Evolutionary conservation across 1,284 basidiomycete genomes (phyloP), one percentile per base, ranked within the genome.

Genomic region (Ustilago hordei): DNA sequence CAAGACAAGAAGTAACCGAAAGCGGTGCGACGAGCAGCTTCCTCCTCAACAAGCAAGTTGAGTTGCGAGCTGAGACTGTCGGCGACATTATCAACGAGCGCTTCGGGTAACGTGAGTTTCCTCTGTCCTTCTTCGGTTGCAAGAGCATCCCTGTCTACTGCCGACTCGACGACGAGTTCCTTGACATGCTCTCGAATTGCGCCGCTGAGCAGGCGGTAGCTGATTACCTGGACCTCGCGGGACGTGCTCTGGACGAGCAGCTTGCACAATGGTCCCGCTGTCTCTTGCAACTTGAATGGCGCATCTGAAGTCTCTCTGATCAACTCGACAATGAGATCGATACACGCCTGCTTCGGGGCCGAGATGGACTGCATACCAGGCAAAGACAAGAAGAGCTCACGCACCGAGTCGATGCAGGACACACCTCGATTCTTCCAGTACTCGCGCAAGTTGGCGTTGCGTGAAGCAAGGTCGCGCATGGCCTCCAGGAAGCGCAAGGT

Each of bases 401-500:
- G 88, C 8, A 95, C 87, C 55, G 91, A 86, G 3, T 87, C 88
- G 53, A 93, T 85, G 13, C 91, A 88, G 0, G 87, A 79, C 19
- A 86, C 84, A 69, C 90, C 89, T 48, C 92, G 89, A 35, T 89
- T 89, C 28, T 90, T 87, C 92, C 94, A 96, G 7, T 74, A 75
- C 32, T 90, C 90, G 38, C 90, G 89, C 28, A 98, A 87, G 0
- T 89, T 85, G 80, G 93, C 93, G 87, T 95, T 97, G 2, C 91
- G 90, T 15, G 87, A 82, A 0, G 90, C 89, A 11, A 95, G 87
- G 60, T 94, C 92, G 62, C 92, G 90, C 23, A 98, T 89, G 31
- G 89, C 87, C 45, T 90, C 88, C 31, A 97, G 87, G 13, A 98
- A 87, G 32, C 88, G 87, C 64, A 98, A 86, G 0, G 93, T 92